Evolutionary conservation across 129 eudicot genomes (phyloP).

Genomic region (Flaveria brownii): DNA sequence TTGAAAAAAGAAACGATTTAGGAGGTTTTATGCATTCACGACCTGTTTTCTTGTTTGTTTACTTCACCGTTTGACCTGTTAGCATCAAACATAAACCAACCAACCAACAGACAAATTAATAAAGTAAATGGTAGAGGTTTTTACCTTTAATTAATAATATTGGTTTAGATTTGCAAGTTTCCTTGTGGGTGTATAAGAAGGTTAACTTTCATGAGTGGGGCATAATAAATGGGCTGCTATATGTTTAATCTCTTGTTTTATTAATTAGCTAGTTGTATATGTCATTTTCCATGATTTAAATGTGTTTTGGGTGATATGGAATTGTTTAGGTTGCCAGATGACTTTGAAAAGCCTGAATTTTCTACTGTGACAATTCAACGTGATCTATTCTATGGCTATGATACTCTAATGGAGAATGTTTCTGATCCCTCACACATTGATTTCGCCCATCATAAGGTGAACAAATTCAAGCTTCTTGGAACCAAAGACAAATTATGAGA

Average conservation of each 20-base stretch:
- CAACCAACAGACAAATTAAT: neutral
- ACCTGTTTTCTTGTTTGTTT: neutral
- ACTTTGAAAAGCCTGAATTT: constrained; percentile 86
- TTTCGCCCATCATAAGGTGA: constrained; percentile 98
- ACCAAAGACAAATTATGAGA: neutral
- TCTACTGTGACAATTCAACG: constrained; percentile 94
- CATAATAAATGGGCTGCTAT: neutral
- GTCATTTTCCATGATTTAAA: constrained; percentile 17
- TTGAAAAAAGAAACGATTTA: too few relatives aligned
- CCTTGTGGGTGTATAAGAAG: too few relatives aligned
- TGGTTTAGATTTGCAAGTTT: too few relatives aligned
- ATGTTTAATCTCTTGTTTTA: constrained; percentile 7
- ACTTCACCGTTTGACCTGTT: neutral
- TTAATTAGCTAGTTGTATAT: neutral
- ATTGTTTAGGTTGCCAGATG: constrained; percentile 86
- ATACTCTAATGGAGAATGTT: constrained; percentile 98
- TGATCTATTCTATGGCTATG: constrained; percentile 91
- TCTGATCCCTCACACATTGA: constrained; percentile 99
- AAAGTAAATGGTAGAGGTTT: neutral
- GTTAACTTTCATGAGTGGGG: neutral
- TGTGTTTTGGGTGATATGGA: constrained; percentile 25
- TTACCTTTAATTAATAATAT: too few relatives aligned
- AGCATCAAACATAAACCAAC: neutral
- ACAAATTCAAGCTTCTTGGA: constrained; percentile 3
- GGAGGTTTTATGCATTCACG: neutral